Evolutionary conservation across 2,329 filamentous ascomycete species (phyloP), one percentile per base, ranked within the genome.

Genomic region (Lecanicillium sp.): DNA sequence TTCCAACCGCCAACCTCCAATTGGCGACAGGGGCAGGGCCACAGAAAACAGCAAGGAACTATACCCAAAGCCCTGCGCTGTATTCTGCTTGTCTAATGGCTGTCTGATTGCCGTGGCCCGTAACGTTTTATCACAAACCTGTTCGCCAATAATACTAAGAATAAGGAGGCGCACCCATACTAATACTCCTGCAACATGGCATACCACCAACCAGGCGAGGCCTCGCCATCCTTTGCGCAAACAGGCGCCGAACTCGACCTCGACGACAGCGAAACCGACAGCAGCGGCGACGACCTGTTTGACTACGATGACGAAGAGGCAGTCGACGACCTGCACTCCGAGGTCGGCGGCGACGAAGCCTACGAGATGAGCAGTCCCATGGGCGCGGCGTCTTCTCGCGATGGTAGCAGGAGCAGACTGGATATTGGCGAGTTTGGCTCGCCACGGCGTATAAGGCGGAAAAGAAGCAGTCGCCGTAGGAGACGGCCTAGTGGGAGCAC

Each of bases 161-260:
- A n/a, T n/a, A n/a, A n/a, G n/a, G n/a, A n/a, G n/a, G n/a, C n/a
- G n/a, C n/a, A n/a, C n/a, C n/a, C n/a, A n/a, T n/a, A n/a, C n/a
- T n/a, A n/a, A n/a, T n/a, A n/a, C n/a, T n/a, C n/a, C n/a, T n/a
- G n/a, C n/a, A n/a, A n/a, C n/a, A 49, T 49, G 43, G 36, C 37
- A 33, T 52, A 51, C 51, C 47, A 44, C 38, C 46, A 45, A 32
- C 48, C 43, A 37, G 38, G 37, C 44, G 49, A 53, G 41, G 48
- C 50, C 15, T 54, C 55, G 36, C 55, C 59, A 15, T 57, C 57
- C n/a, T 64, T 64, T 47, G 60, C 61, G 36, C 62, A 62, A 49
- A 64, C 60, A 25, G 57, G 58, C 31, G 53, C 56, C 33, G 59
- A 63, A 34, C 55, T 61, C 45, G 49, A 43, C 35, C 55, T 62